These are phyloP conservation scores for Pestalotiopsis sp. DNA, from an alignment of 2,329 filamentous ascomycete species.

Conservation along the genomic window DNA sequence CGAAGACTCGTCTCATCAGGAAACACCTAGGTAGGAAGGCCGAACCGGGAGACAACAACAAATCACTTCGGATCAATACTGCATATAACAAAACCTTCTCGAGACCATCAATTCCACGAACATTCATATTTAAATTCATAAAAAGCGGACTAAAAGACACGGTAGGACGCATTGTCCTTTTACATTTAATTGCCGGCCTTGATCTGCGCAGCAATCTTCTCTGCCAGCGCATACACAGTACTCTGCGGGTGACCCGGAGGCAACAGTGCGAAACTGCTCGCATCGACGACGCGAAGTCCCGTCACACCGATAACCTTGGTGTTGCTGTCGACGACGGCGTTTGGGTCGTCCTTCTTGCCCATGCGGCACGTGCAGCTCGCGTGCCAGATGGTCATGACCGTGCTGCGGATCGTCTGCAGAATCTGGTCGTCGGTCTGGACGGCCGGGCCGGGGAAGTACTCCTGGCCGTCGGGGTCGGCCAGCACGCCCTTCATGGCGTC, in stretches of 20 bases:
- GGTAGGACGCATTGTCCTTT: no score
- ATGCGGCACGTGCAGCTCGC: conserved; percentile 19
- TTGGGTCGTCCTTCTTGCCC: conserved; percentile 15
- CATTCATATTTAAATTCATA: no score
- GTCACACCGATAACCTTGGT: conserved; percentile 19
- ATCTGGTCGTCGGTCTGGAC: conserved; percentile 15
- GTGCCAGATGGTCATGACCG: conserved; percentile 18
- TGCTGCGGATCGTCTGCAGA: conserved; percentile 4
- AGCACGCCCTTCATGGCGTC: conserved; percentile 7
- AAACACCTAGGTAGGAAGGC: no score
- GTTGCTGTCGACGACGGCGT: conserved; percentile 19
- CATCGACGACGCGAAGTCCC: conserved; percentile 16
- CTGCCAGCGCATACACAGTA: conserved; percentile 12
- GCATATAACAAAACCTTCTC: no score
- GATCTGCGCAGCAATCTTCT: conserved; percentile 12
- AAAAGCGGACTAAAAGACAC: no score
- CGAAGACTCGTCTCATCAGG: no score
- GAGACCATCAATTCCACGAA: no score
- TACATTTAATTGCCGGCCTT: not conserved
- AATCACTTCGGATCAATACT: no score
- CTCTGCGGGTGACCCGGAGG: conserved; percentile 15
- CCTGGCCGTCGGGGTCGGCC: not conserved
- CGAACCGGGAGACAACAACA: no score
- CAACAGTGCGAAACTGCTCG: conserved; percentile 14
- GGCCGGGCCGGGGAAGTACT: conserved; percentile 12